These are phyloP conservation scores for Euphrasia arctica DNA, from an alignment of 305 asterid genomes.

Conservation along the genomic window DNA sequence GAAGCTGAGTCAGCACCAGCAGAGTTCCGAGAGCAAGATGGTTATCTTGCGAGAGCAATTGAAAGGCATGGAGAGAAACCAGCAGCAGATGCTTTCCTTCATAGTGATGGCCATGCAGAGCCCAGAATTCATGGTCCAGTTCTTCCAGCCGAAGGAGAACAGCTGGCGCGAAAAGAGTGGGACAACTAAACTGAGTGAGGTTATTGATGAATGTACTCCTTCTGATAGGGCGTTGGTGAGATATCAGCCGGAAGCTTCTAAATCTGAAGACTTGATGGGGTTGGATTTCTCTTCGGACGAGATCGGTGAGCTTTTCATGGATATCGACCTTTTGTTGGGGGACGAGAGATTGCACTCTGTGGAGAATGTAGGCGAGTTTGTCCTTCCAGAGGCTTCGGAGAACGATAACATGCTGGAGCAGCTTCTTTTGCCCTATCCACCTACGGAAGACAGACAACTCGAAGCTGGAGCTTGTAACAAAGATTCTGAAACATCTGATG, in stretches of 20 bases:
- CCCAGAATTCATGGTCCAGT: conserved; percentile 69
- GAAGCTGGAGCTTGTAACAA: background rate
- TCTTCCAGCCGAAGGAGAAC: conserved; percentile 75
- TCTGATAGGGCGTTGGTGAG: conserved; percentile 57
- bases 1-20: conserved; percentile 63
- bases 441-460: conserved; percentile 28
- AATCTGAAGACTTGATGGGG: conserved; percentile 53
- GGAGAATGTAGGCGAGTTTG: conserved; percentile 45
- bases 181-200: conserved; percentile 46
- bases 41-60: conserved; percentile 57
- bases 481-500: background rate
- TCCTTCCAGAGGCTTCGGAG: conserved; percentile 51
- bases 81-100: conserved; percentile 94
- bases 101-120: conserved; percentile 96
- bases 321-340: conserved; percentile 47
- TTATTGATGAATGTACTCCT: conserved; percentile 49
- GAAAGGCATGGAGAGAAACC: conserved; percentile 86
- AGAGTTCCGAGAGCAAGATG: conserved; percentile 68
- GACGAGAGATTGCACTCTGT: conserved; percentile 44
- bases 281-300: conserved; percentile 64
- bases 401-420: conserved; percentile 60
- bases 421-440: conserved; percentile 56
- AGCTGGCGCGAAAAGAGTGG: conserved; percentile 56
- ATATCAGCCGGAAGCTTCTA: conserved; percentile 56
- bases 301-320: conserved; percentile 57